Evolutionary conservation across 2,329 filamentous ascomycete species (phyloP).

Genomic region (Pseudogymnoascus sp.): DNA sequence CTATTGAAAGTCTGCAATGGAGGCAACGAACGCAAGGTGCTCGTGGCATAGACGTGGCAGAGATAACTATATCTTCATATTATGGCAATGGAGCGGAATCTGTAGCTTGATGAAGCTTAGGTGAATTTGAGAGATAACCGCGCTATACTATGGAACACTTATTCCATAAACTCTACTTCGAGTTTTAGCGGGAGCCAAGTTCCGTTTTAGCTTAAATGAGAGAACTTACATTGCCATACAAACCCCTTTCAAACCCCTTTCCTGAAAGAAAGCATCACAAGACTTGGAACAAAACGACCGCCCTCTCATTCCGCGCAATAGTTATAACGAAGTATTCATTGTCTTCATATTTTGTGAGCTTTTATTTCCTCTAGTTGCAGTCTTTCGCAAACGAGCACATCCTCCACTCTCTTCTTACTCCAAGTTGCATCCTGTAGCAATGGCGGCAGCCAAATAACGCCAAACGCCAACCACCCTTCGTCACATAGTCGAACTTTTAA

Average conservation of each 20-base stretch:
- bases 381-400: background rate
- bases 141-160: background rate
- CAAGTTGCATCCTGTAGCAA: conserved; percentile 8
- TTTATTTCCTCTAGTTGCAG: conserved; percentile 8
- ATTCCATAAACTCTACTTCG: background rate
- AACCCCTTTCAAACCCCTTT: background rate
- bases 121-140: background rate
- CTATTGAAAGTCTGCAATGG: background rate
- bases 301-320: background rate
- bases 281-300: background rate
- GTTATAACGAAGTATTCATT: background rate
- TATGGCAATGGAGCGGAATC: background rate
- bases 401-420: conserved; percentile 2
- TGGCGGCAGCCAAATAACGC: conserved; percentile 7
- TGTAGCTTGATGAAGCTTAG: background rate
- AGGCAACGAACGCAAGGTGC: background rate
- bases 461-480: conserved; percentile 2
- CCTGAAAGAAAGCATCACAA: background rate
- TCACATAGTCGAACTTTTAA: background rate
- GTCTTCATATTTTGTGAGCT: conserved; percentile 3
- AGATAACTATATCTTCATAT: background rate
- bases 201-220: background rate
- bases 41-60: background rate
- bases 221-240: background rate
- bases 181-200: background rate